Percentiles rank a stretch among this genome's conserved stretches.
These are phyloP conservation scores for Angomonas deanei DNA, from an alignment of 208 protist species.

Conservation along the genomic window DNA sequence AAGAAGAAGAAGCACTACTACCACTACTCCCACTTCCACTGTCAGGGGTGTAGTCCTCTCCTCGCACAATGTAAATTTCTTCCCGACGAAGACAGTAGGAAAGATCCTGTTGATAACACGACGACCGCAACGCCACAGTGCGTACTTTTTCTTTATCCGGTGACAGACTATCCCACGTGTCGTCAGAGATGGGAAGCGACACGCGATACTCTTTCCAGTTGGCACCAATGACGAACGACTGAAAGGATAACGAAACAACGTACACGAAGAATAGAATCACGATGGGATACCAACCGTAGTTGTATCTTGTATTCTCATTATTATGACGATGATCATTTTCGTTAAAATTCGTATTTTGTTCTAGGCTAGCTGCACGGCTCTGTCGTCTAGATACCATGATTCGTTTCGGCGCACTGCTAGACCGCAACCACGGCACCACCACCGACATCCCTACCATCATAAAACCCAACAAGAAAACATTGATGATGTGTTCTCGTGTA, in stretches of 20 bases:
- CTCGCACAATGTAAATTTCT: constrained; percentile 9
- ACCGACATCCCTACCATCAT: constrained; percentile 20
- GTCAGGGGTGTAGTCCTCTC: neutral
- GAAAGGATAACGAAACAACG: neutral
- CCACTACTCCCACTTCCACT: neutral
- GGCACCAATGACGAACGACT: constrained; percentile 2
- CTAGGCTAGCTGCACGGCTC: neutral
- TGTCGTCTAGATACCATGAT: neutral
- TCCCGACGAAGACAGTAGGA: constrained; percentile 8
- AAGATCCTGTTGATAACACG: constrained; percentile 16
- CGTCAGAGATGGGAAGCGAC: neutral
- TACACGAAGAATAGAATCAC: neutral
- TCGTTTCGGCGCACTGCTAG: neutral
- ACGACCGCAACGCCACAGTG: constrained; percentile 1
- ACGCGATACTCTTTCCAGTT: constrained; percentile 6
- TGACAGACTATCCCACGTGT: neutral
- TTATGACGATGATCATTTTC: too few species aligned
- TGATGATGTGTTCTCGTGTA: constrained; percentile 11
- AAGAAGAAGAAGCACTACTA: neutral
- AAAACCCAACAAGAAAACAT: constrained; percentile 10
- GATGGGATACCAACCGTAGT: constrained; percentile 4
- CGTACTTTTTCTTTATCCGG: neutral
- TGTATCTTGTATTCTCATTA: too few species aligned
- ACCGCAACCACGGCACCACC: constrained; percentile 27
- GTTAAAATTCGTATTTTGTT: too few species aligned